Evolutionary conservation across 1,284 basidiomycete species (phyloP).

Genomic region (Boletus sp.): DNA sequence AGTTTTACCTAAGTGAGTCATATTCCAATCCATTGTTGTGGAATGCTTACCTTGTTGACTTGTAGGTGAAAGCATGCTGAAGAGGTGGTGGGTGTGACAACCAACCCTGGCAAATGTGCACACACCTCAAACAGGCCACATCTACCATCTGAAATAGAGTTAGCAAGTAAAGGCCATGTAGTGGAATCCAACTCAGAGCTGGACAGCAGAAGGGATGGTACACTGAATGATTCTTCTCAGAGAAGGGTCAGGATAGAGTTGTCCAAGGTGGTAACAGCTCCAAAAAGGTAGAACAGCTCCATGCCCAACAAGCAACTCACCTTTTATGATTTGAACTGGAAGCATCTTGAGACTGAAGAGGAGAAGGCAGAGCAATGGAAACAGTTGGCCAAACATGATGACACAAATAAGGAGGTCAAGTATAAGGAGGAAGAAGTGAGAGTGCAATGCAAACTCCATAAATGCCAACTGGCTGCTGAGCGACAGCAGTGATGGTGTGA

Average conservation of each 20-base stretch:
- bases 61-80: too few species aligned
- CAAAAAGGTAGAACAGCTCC: neutral
- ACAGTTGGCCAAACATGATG: neutral
- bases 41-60: too few species aligned
- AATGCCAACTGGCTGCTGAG: neutral
- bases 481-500: neutral
- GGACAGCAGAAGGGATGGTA: too few species aligned
- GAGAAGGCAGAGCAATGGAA: neutral
- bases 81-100: too few species aligned
- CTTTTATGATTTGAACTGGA: neutral
- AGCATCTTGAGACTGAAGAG: neutral
- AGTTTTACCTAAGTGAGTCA: neutral
- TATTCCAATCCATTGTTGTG: neutral
- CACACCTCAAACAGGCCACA: too few species aligned
- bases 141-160: too few species aligned
- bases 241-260: too few species aligned
- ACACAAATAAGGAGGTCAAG: neutral
- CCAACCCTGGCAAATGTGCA: too few species aligned
- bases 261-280: too few species aligned
- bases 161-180: too few species aligned
- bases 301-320: neutral
- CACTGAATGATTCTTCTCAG: too few species aligned
- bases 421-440: neutral
- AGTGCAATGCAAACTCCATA: neutral
- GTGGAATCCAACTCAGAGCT: too few species aligned